phyloP scores from a whole-genome alignment of 148 eudicot species.

The Chenopodium formosanum region DNA sequence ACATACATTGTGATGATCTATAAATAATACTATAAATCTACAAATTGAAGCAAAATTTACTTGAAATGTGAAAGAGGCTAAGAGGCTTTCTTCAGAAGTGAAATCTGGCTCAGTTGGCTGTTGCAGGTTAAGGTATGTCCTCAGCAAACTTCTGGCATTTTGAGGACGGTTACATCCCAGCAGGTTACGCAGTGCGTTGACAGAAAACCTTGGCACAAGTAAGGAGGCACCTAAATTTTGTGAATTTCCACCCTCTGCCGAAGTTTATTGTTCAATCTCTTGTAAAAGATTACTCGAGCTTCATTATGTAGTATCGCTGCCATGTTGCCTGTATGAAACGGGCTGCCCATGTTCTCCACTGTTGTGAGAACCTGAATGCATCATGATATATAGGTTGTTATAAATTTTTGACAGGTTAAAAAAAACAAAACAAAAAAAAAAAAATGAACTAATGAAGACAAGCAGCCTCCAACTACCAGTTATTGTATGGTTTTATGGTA shows the following conservation, averaged over 20 bases:
- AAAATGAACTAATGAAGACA: neutral
- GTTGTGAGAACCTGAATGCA: conserved; percentile 55
- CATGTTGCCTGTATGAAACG: conserved; percentile 68
- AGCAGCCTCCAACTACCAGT: too few relatives aligned
- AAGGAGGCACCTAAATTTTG: conserved; percentile 57
- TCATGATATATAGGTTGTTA: neutral
- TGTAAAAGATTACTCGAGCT: conserved; percentile 42
- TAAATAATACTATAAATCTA: too few relatives aligned
- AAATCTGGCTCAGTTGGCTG: conserved; percentile 72
- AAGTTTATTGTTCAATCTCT: conserved; percentile 44
- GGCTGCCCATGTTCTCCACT: conserved; percentile 75
- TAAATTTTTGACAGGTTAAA: neutral
- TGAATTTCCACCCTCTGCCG: conserved; percentile 42
- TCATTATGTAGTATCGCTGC: conserved; percentile 46
- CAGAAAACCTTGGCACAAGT: conserved; percentile 55
- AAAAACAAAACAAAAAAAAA: neutral
- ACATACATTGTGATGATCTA: too few relatives aligned
- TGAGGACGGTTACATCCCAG: conserved; percentile 23
- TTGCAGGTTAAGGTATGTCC: conserved; percentile 39
- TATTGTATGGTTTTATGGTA: too few relatives aligned
- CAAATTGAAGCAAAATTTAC: too few relatives aligned
- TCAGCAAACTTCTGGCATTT: conserved; percentile 22
- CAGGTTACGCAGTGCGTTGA: conserved; percentile 42
- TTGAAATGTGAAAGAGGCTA: neutral
- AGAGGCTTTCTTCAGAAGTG: conserved; percentile 30